Conservation (phyloP, 495 filamentous ascomycete genomes). For the Glutinoglossum americanum region DNA sequence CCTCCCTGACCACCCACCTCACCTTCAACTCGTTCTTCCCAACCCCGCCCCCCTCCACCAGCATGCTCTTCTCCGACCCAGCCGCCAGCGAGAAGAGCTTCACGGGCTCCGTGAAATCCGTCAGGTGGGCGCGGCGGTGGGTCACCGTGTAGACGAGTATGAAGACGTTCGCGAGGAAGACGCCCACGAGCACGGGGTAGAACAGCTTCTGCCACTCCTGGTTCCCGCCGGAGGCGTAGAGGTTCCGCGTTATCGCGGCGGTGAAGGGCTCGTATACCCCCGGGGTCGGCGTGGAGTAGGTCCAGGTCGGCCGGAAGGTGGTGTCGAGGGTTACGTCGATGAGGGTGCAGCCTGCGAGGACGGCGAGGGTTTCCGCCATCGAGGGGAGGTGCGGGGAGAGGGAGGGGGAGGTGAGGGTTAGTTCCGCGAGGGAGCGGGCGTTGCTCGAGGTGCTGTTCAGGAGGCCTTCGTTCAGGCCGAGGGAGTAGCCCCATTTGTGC, state of each 20-base stretch:
- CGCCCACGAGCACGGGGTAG: slow-evolving; percentile 34
- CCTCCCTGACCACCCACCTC: too few relatives aligned
- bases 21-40: slow-evolving; percentile 28
- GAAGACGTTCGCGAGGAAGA: slow-evolving; percentile 33
- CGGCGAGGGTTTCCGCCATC: slow-evolving; percentile 45
- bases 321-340: slow-evolving; percentile 27
- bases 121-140: slow-evolving; percentile 35
- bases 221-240: slow-evolving; percentile 40
- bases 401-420: slow-evolving; percentile 12
- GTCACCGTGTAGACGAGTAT: slow-evolving; percentile 32
- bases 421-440: slow-evolving; percentile 37
- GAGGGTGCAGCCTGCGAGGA: slow-evolving; percentile 41
- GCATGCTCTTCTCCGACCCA: slow-evolving; percentile 28
- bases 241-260: slow-evolving; percentile 30
- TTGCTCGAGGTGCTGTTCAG: slow-evolving; percentile 34
- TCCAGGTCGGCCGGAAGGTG: slow-evolving; percentile 37
- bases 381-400: slow-evolving; percentile 30
- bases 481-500: slow-evolving; percentile 28
- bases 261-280: slow-evolving; percentile 30
- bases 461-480: slow-evolving; percentile 39
- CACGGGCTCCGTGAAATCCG: slow-evolving; percentile 54
- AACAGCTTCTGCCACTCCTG: slow-evolving; percentile 37
- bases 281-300: slow-evolving; percentile 3
- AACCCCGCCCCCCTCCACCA: slow-evolving; percentile 44
- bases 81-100: slow-evolving; percentile 45